These are phyloP conservation scores for Penicillium sp. DNA, from an alignment of 2,329 filamentous ascomycete species.

Conservation along the genomic window DNA sequence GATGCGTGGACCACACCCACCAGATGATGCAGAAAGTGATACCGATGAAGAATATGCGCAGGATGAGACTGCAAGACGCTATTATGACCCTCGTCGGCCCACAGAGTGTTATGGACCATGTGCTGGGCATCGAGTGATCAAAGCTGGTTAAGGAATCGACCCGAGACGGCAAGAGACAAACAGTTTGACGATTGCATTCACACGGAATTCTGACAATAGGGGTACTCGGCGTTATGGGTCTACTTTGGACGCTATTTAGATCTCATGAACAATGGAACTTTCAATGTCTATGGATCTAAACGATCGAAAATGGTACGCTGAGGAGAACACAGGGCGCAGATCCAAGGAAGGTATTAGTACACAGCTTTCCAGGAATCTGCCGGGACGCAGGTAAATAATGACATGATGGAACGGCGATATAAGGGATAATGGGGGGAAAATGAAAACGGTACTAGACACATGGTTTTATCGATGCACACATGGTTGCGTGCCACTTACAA, in stretches of 20 bases:
- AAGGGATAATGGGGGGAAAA: slow-evolving; percentile 19
- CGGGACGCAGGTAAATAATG: slow-evolving; percentile 21
- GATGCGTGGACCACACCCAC: slow-evolving; percentile 1
- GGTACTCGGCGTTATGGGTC: not conserved
- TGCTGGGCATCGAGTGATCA: slow-evolving; percentile 18
- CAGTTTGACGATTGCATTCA: no score
- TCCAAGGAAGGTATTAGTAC: slow-evolving; percentile 22
- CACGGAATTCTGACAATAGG: no score
- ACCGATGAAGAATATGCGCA: slow-evolving; percentile 60
- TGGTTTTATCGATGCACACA: slow-evolving; percentile 28
- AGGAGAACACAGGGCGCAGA: slow-evolving; percentile 11
- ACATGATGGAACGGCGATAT: slow-evolving; percentile 23
- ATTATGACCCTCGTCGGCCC: slow-evolving; percentile 50
- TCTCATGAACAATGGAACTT: slow-evolving; percentile 3
- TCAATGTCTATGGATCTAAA: slow-evolving; percentile 18
- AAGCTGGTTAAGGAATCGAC: slow-evolving; percentile 11
- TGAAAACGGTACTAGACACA: slow-evolving; percentile 33
- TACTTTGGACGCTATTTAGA: not conserved
- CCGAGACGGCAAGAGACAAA: not conserved
- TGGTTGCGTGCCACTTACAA: slow-evolving; percentile 51
- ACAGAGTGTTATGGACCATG: slow-evolving; percentile 46
- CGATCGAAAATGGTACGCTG: slow-evolving; percentile 13
- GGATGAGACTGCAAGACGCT: slow-evolving; percentile 35
- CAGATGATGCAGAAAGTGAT: slow-evolving; percentile 60
- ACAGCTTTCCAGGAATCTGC: slow-evolving; percentile 24